Base-by-base conservation (phyloP, 345 rosid species). In the Eucalyptus viminalis region DNA sequence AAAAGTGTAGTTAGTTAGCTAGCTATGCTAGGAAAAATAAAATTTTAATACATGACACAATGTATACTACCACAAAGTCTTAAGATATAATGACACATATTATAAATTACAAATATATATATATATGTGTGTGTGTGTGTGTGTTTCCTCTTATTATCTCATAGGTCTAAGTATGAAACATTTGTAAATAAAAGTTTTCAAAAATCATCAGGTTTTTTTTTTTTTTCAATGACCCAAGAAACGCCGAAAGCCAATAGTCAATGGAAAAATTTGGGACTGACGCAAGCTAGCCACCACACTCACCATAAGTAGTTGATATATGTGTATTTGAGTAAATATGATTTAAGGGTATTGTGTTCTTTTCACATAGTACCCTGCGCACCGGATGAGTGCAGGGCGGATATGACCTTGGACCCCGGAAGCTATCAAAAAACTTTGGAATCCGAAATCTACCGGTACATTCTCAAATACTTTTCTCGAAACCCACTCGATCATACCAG, bases 241-340 rank as follows among this genome's bases (percentile, higher is more conserved):
- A 44, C 9, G 1, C 9, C 2, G 9, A 44, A 44, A 44, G 2
- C 45, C 45, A 2, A 44, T 8, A 44, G 45, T 8, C 9, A 2
- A 2, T 1, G 9, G 2, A 6, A 44, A 8, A 44, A 44, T 1
- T 2, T 44, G 45, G 9, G 2, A 5, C 2, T 6, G 7, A 43
- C 43, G 43, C 43, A 5, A 5, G 43, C 5, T 40, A 40, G 6
- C 43, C 43, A 43, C 43, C 7, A 6, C 43, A 43, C 43, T 34
- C 11, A 4, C 19, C 25, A 10, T 34, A 34, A 72, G 25, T 9
- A 34, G 8, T 72, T 72, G 81, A 25, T 37, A 19, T 19, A 5
- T 34, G 44, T 10, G 81, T 72, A 17, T 37, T 72, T 9, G 24
- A 3, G 11, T 19, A 34, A 72, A 34, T 34, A 37, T 34, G 13